Evolutionary conservation across 495 filamentous ascomycete genomes (phyloP).

Genomic region (Trichoderma gamsii): DNA sequence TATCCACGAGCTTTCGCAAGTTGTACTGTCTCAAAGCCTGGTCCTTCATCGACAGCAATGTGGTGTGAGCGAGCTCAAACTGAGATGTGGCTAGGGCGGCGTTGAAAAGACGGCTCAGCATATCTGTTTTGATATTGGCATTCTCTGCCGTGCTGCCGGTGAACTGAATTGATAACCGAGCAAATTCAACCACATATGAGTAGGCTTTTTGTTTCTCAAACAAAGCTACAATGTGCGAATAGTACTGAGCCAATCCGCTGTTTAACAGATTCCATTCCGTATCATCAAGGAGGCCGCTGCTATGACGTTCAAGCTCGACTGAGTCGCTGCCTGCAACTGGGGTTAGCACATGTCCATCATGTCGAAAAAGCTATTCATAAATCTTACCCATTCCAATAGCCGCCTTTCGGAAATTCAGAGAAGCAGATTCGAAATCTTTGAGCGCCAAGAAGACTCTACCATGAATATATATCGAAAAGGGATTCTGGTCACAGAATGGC

Average conservation of each 20-base stretch:
- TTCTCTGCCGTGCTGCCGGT: constrained; percentile 35
- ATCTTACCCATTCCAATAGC: constrained; percentile 74
- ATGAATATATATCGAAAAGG: constrained; percentile 81
- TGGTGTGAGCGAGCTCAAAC: constrained; percentile 76
- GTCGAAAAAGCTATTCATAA: neutral
- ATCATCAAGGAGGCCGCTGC: constrained; percentile 60
- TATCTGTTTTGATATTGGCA: constrained; percentile 48
- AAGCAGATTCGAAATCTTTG: constrained; percentile 64
- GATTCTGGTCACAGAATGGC: constrained; percentile 55
- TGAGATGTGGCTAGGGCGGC: constrained; percentile 68
- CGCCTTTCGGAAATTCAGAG: constrained; percentile 73
- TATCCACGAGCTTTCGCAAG: constrained; percentile 59
- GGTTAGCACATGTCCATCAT: neutral
- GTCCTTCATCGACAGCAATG: constrained; percentile 65
- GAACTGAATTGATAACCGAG: constrained; percentile 69
- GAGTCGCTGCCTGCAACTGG: constrained; percentile 1
- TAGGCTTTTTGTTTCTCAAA: constrained; percentile 71
- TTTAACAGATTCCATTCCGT: constrained; percentile 66
- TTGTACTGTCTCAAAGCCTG: constrained; percentile 57
- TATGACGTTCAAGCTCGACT: constrained; percentile 30
- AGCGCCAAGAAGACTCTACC: constrained; percentile 71
- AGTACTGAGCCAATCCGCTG: constrained; percentile 74
- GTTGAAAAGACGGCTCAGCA: constrained; percentile 77
- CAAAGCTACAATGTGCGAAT: constrained; percentile 74
- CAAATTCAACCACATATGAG: constrained; percentile 78